Evolutionary conservation across 371 early-diverging fungal genomes (phyloP), one percentile per base, ranked within the genome.

Genomic region (Rhizopus arrhizus): DNA sequence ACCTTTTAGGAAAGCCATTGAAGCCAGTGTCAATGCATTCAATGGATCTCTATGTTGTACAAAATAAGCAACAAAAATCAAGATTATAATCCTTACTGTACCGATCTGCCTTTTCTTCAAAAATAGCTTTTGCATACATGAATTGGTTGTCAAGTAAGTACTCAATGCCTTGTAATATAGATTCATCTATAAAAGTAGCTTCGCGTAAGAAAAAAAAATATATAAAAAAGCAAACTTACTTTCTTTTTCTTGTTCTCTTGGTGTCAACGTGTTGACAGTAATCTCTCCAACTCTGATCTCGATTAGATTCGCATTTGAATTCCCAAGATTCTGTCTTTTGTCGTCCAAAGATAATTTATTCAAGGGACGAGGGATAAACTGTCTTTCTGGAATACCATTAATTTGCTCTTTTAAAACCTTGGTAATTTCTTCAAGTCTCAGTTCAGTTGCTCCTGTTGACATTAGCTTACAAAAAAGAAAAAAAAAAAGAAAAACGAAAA

Each of bases 111-210:
- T 55, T 56, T 32, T 61, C 50, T 29, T 53, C 54, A 41, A 61
- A 61, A 13, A 55, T n/a, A 7, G 53, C 47, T 40, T 61, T 61
- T 11, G 75, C 72, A n/a, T 69, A 61, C n/a, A 58, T 52, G 58
- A 75, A 75, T 50, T 69, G 55, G 64, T 75, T 75, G 42, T 72
- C 68, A 32, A 75, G 70, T 13, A 75, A 68, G 45, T 65, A 62
- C 4, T 68, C 42, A 11, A 72, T 68, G 11, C 75, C 75, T 49
- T 70, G 48, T n/a, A 72, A 46, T 56, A 72, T 67, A 10, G 53
- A 61, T 40, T 67, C 62, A 43, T 75, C 75, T 68, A 68, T 8
- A 13, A 11, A 52, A 15, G n/a, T 22, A 1, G 22, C 15, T 12
- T 11, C 43, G 45, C 3, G 47, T 28, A 31, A 48, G 28, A 48